Evolutionary conservation across 805 yeast species (phyloP).

Genomic region (Hyphopichia homilentoma): DNA sequence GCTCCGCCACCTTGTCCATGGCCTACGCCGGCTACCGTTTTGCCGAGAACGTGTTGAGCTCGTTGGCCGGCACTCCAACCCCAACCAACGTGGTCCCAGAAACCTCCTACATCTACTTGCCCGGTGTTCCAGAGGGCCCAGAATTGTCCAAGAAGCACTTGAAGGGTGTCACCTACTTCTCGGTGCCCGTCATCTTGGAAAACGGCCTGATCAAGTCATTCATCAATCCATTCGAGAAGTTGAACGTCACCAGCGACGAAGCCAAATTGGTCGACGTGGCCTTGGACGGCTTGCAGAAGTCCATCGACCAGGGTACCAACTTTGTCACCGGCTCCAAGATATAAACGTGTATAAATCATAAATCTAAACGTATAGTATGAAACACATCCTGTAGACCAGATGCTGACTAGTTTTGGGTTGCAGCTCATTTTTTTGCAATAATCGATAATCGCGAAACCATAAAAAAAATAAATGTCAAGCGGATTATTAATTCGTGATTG

Average conservation of each 20-base stretch:
- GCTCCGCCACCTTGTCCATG: slow-evolving; percentile 95
- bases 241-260: slow-evolving; percentile 28
- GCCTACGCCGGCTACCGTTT: slow-evolving; percentile 89
- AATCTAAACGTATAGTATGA: too few relatives aligned
- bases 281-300: slow-evolving; percentile 33
- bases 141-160: slow-evolving; percentile 32
- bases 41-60: slow-evolving; percentile 49
- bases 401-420: too few relatives aligned
- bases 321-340: slow-evolving; percentile 39
- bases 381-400: too few relatives aligned
- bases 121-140: slow-evolving; percentile 49
- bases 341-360: too few relatives aligned
- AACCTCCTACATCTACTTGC: slow-evolving; percentile 51
- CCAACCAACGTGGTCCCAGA: slow-evolving; percentile 29
- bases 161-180: slow-evolving; percentile 42
- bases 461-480: not conserved
- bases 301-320: slow-evolving; percentile 37
- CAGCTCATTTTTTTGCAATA: too few relatives aligned
- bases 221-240: slow-evolving; percentile 29
- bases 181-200: slow-evolving; percentile 44
- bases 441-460: too few relatives aligned
- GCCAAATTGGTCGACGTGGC: slow-evolving; percentile 33
- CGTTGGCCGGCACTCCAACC: slow-evolving; percentile 18
- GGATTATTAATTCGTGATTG: too few relatives aligned
- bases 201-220: slow-evolving; percentile 35